These are phyloP conservation scores for Fusarium nodosum DNA, from an alignment of 2,329 filamentous ascomycete species.

Conservation along the genomic window DNA sequence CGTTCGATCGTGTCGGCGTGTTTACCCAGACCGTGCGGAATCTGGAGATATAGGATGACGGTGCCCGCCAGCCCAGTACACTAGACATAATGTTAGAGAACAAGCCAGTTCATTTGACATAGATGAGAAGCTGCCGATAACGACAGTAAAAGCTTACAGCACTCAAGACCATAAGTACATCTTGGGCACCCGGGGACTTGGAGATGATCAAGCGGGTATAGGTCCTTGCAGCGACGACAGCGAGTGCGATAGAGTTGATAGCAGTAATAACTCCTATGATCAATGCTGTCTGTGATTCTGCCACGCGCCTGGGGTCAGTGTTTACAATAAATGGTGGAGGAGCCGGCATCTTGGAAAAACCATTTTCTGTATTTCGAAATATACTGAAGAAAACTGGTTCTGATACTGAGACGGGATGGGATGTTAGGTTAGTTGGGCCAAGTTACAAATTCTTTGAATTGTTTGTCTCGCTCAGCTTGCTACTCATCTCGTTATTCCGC, in stretches of 20 bases:
- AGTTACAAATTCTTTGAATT: neutral
- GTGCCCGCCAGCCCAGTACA: conserved; percentile 1
- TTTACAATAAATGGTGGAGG: conserved; percentile 3
- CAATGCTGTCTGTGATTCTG: neutral
- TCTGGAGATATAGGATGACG: neutral
- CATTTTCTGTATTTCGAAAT: neutral
- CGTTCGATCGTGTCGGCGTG: conserved; percentile 1
- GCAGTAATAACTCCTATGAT: neutral
- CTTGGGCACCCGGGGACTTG: neutral
- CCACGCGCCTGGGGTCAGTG: neutral
- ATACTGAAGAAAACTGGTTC: neutral
- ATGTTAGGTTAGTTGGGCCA: neutral
- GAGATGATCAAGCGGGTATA: neutral
- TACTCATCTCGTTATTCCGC: too few species aligned
- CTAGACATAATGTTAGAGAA: neutral
- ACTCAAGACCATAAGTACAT: neutral
- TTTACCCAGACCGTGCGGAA: neutral
- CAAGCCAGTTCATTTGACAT: neutral
- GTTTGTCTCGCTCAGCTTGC: neutral
- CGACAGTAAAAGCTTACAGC: neutral
- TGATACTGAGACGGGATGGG: neutral
- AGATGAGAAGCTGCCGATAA: neutral
- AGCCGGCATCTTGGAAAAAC: neutral
- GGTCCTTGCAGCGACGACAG: neutral
- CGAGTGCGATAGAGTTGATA: neutral